phyloP scores from a whole-genome alignment of 495 filamentous ascomycete species.

The Amorphotheca resinae region DNA sequence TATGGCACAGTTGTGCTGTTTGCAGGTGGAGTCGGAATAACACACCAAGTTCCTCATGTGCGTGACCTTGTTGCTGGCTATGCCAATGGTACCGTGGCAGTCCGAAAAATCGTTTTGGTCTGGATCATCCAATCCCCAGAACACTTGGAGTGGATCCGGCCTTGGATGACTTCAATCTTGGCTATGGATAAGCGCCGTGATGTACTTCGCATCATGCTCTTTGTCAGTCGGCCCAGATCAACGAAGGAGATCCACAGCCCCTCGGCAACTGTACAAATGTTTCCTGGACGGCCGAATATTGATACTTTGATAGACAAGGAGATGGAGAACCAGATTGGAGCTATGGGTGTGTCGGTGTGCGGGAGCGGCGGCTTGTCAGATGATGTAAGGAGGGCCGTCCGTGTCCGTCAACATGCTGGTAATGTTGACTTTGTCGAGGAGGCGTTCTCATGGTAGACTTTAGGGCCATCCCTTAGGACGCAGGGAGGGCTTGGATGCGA shows the following conservation, averaged over 20 bases:
- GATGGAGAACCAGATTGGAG: slow-evolving; percentile 63
- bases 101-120: slow-evolving; percentile 66
- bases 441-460: slow-evolving; percentile 70
- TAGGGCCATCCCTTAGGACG: no score
- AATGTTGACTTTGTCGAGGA: slow-evolving; percentile 88
- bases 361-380: slow-evolving; percentile 84
- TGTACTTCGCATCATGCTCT: slow-evolving; percentile 72
- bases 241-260: slow-evolving; percentile 71
- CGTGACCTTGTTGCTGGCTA: slow-evolving; percentile 62
- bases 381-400: slow-evolving; percentile 63
- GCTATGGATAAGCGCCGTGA: slow-evolving; percentile 72
- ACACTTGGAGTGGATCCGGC: slow-evolving; percentile 81
- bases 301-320: slow-evolving; percentile 65
- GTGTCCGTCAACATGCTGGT: slow-evolving; percentile 49
- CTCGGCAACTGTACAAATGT: slow-evolving; percentile 81
- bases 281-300: slow-evolving; percentile 51
- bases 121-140: slow-evolving; percentile 87
- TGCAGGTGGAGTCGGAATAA: slow-evolving; percentile 80
- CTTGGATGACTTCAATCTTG: slow-evolving; percentile 93
- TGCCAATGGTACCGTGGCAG: slow-evolving; percentile 57
- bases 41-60: slow-evolving; percentile 70
- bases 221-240: slow-evolving; percentile 73
- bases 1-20: slow-evolving; percentile 83
- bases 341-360: slow-evolving; percentile 78
- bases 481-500: no score